Evolutionary conservation across 768 basidiomycete genomes (phyloP), one percentile per base, ranked within the genome.

Genomic region (Suillus americanus): DNA sequence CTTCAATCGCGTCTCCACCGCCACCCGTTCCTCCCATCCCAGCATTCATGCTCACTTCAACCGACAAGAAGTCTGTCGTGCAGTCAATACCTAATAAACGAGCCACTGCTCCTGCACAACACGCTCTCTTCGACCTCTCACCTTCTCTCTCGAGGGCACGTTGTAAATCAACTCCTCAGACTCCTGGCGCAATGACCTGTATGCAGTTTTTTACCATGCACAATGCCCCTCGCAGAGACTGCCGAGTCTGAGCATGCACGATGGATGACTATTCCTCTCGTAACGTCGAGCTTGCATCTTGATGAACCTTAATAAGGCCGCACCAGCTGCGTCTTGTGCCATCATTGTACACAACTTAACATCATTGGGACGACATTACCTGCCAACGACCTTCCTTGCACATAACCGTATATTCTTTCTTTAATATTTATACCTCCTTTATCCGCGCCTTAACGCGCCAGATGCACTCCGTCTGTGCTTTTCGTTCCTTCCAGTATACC

Each of bases 1-100:
- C 84, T 0, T 74, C 74, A 1, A 61, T 79, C 43, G 63, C 72
- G 5, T 75, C 80, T 0, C 79, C 83, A 4, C 81, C 84, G 2
- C 85, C 86, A 13, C 86, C 85, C 3, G 86, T 87, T 0, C 86
- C 87, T 8, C 82, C 83, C 25, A 82, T 87, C 62, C 86, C 85
- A 4, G 73, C 79, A 16, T 80, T 80, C 69, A 76, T 80, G 30
- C 76, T 83, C 43, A 65, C 74, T 4, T 73, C 79, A 8, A 77
- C 75, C 1, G 78, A 74, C 33, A 74, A 73, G 62, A 80, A 79
- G 65, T 64, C 72, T 33, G 64, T 68, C 61, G 62, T 74, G 33
- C 68, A 67, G 65, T 64, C 73, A 66, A 71, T 66, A 71, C 74
- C 65, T 60, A 61, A 74, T 55, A 61, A 75, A 55, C 69, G 48